Evolutionary conservation across 108 stramenopile genomes (phyloP), one percentile per base, ranked within the genome.

Genomic region (Fragilaria radians): DNA sequence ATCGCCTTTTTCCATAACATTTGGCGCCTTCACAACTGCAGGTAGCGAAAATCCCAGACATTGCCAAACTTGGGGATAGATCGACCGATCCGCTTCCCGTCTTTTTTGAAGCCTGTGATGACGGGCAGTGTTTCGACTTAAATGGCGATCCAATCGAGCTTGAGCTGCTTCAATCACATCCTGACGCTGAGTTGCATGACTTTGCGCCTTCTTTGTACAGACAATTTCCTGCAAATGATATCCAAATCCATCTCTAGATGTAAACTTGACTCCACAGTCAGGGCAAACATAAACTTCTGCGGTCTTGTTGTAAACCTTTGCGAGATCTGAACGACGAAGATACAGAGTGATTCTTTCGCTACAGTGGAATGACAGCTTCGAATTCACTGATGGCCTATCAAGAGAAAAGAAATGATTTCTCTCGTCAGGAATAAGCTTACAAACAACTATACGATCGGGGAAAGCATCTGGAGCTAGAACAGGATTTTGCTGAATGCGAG

Each of bases 371-470:
- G 36, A 11, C 14, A 14, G 36, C 36, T 7, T 42, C 14, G 36
- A 42, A 11, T 7, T 42, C 36, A 14, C 14, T 7, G 14, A 42
- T 7, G 7, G 11, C 14, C 14, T 7, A 42, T 42, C 36, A 42
- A 14, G 36, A 7, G 36, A 42, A 42, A 11, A 42, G 11, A 42
- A 42, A 11, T 14, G 2, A 59, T 54, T 29, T 22, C 80, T 61
- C 28, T 71, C 67, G 32, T 80, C 74, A 14, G 65, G 64, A 27
- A 89, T 58, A 33, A 66, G 58, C 21, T 62, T 62, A 46, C 88
- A 89, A 48, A 79, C 81, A 11, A 89, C 82, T 27, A 89, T 89
- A 4, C 83, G 66, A 68, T 85, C 71, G 9, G 81, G 77, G 54
- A 54, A 80, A 45, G 62, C 67, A 4, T 77, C 63, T 18, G 9